phyloP scores from a whole-genome alignment of 208 protist species.

The Vickermania ingenoplastis region DNA sequence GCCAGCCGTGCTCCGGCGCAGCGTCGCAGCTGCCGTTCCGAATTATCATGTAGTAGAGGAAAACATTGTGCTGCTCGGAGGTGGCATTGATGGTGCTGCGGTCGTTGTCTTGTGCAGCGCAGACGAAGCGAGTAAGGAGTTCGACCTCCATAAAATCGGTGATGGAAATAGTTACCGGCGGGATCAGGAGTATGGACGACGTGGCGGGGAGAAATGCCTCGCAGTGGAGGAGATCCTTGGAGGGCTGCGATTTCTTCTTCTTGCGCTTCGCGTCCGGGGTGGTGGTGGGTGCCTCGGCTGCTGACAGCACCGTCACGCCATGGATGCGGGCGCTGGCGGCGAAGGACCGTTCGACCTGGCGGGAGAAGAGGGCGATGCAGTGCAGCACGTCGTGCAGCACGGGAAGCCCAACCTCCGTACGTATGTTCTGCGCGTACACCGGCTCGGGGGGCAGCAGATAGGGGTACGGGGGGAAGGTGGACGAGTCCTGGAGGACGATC shows the following conservation, averaged over 20 bases:
- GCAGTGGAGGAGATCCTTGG: slow-evolving; percentile 63
- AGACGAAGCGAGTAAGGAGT: not conserved
- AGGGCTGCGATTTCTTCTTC: slow-evolving; percentile 27
- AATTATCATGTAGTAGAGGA: slow-evolving; percentile 75
- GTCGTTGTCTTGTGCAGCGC: not conserved
- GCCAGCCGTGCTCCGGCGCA: slow-evolving; percentile 36
- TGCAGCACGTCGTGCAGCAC: slow-evolving; percentile 63
- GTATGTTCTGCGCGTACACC: slow-evolving; percentile 45
- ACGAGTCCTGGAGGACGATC: slow-evolving; percentile 26
- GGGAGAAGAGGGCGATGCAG: slow-evolving; percentile 38
- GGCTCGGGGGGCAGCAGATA: slow-evolving; percentile 76
- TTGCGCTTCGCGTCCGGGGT: slow-evolving; percentile 3
- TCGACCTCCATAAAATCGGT: not conserved
- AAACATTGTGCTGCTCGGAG: slow-evolving; percentile 22
- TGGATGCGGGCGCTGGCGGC: not conserved
- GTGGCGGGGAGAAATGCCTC: slow-evolving; percentile 45
- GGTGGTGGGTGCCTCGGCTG: not conserved
- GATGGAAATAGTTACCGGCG: not conserved
- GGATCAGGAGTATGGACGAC: slow-evolving; percentile 1
- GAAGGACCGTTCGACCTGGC: not conserved
- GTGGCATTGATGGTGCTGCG: not conserved
- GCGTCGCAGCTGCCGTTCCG: slow-evolving; percentile 45
- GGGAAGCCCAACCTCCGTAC: slow-evolving; percentile 40
- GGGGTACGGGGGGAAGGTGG: slow-evolving; percentile 50
- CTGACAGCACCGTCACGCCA: not conserved